Evolutionary conservation across 805 yeast genomes (phyloP).

Genomic region (Spathaspora sp.): DNA sequence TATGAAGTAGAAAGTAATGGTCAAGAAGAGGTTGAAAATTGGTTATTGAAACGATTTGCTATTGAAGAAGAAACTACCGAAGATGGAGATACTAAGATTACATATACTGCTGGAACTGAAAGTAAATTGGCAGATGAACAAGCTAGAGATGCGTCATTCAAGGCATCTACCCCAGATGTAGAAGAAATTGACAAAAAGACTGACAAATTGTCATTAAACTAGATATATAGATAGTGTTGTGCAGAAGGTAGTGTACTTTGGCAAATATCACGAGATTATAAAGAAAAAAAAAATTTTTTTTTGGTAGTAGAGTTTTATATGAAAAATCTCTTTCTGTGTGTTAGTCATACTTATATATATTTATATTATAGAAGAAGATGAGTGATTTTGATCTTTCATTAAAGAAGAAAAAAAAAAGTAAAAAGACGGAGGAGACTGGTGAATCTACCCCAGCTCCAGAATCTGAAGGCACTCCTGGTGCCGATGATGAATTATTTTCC

Average conservation of each 20-base stretch:
- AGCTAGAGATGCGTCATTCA: slow-evolving; percentile 16
- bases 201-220: neutral
- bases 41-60: slow-evolving; percentile 68
- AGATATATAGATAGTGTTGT: neutral
- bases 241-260: neutral
- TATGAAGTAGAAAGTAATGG: slow-evolving; percentile 84
- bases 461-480: slow-evolving; percentile 15
- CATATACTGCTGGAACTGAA: slow-evolving; percentile 41
- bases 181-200: slow-evolving; percentile 15
- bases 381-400: slow-evolving; percentile 63
- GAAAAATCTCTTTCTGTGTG: slow-evolving; percentile 5
- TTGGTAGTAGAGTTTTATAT: neutral
- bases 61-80: slow-evolving; percentile 47
- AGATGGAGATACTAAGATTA: slow-evolving; percentile 32
- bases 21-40: slow-evolving; percentile 73
- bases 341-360: neutral
- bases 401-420: slow-evolving; percentile 75
- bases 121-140: slow-evolving; percentile 39
- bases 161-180: neutral
- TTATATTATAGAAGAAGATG: slow-evolving; percentile 18
- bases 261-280: neutral
- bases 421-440: slow-evolving; percentile 17
- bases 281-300: neutral
- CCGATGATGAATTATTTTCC: slow-evolving; percentile 58
- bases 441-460: slow-evolving; percentile 4